Percentiles rank a stretch among this genome's conserved stretches.
Conservation (phyloP, 768 basidiomycete genomes). For the Chalciporus piperatus region DNA sequence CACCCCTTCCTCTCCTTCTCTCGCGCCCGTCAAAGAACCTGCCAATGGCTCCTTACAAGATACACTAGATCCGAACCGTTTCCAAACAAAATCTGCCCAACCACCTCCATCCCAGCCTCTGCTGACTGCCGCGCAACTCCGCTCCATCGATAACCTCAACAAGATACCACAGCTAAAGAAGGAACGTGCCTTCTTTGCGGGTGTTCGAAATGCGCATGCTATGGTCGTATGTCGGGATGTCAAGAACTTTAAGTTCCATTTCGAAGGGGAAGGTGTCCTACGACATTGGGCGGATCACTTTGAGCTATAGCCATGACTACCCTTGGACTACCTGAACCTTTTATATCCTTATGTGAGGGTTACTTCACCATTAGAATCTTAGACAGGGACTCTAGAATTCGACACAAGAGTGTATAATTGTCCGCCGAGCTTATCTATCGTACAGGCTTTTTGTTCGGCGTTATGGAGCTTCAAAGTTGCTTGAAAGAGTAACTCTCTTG, state of each 20-base stretch:
- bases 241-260: slow-evolving; percentile 55
- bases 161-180: slow-evolving; percentile 66
- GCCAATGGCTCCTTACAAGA: neutral
- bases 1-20: slow-evolving; percentile 17
- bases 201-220: slow-evolving; percentile 64
- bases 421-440: too few relatives aligned
- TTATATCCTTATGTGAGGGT: neutral
- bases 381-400: neutral
- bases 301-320: slow-evolving; percentile 31
- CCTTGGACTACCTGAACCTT: neutral
- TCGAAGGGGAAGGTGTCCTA: slow-evolving; percentile 61
- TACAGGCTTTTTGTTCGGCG: too few relatives aligned
- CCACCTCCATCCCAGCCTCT: slow-evolving; percentile 37
- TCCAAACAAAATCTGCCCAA: slow-evolving; percentile 1
- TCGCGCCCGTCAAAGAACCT: neutral
- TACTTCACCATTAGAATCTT: neutral
- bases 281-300: slow-evolving; percentile 72
- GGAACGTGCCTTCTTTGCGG: slow-evolving; percentile 61
- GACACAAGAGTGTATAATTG: neutral
- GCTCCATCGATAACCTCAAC: slow-evolving; percentile 61
- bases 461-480: neutral
- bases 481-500: slow-evolving; percentile 1
- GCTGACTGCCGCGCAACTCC: slow-evolving; percentile 55
- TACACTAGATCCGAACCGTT: neutral
- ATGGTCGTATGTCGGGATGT: slow-evolving; percentile 69